A percentile compares a stretch with the other conserved stretches of the same genome.
Evolutionary conservation across 2,329 filamentous ascomycete genomes (phyloP).

Genomic region (Fonsecaea pugnacius): DNA sequence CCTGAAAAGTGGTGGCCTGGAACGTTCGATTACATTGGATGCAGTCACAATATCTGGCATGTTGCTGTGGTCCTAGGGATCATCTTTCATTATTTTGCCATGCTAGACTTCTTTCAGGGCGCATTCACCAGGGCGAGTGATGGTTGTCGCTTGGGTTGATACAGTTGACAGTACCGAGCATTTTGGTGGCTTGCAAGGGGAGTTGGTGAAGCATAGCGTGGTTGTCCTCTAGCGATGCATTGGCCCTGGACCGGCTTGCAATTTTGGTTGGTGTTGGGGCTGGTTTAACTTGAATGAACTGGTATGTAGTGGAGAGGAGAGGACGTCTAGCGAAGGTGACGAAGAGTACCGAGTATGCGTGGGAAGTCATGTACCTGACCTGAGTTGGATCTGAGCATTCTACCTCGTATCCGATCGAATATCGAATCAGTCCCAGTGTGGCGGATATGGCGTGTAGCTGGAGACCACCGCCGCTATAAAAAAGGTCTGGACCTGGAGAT

Average conservation of each 20-base stretch:
- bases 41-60: slow-evolving; percentile 98
- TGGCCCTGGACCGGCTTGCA: neutral
- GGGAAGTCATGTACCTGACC: neutral
- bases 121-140: slow-evolving; percentile 70
- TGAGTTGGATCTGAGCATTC: neutral
- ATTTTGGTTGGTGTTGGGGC: neutral
- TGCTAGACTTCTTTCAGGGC: slow-evolving; percentile 89
- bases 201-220: slow-evolving; percentile 7
- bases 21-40: slow-evolving; percentile 91
- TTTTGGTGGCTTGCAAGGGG: neutral
- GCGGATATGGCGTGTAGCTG: too few species aligned
- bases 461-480: too few species aligned
- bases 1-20: slow-evolving; percentile 93
- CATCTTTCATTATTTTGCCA: slow-evolving; percentile 93
- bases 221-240: neutral
- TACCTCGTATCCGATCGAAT: too few species aligned
- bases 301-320: neutral
- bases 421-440: too few species aligned
- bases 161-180: neutral
- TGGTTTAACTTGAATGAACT: neutral
- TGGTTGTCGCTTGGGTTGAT: slow-evolving; percentile 32
- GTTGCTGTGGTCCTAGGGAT: slow-evolving; percentile 92
- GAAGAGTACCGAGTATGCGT: neutral
- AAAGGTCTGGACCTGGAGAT: too few species aligned
- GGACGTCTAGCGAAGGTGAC: neutral